Conservation (phyloP, 108 stramenopile genomes). For the Seminavis robusta region DNA sequence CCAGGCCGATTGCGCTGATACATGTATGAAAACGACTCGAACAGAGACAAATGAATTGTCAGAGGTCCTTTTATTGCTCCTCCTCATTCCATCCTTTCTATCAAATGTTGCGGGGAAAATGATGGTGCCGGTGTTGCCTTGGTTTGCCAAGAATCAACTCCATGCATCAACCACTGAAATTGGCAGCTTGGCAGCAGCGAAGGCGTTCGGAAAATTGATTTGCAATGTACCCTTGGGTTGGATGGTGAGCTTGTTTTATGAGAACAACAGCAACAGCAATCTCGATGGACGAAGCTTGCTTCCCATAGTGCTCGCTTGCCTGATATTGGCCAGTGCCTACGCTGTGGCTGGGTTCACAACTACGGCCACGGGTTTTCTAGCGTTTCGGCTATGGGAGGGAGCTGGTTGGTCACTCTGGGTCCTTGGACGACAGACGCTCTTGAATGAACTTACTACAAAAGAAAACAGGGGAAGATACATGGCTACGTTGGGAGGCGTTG, state of each 20-base stretch:
- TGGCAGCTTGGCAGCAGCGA: neutral
- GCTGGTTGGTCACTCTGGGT: neutral
- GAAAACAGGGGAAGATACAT: neutral
- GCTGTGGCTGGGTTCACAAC: neutral
- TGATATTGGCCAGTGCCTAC: neutral
- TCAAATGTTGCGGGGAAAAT: too few relatives aligned
- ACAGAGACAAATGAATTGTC: too few relatives aligned
- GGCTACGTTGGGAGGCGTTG: neutral
- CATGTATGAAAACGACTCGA: too few relatives aligned
- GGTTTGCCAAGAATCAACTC: too few relatives aligned
- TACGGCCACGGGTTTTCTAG: neutral
- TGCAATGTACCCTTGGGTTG: slow-evolving; percentile 1
- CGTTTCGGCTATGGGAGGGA: neutral
- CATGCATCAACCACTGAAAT: too few relatives aligned
- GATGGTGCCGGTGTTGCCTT: too few relatives aligned
- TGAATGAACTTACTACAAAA: neutral
- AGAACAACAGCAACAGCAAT: too few relatives aligned
- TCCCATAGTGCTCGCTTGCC: neutral
- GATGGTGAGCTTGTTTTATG: neutral
- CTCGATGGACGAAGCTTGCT: neutral
- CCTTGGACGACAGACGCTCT: neutral
- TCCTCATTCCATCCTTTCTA: too few relatives aligned
- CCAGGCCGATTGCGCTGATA: too few relatives aligned
- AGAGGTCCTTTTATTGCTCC: too few relatives aligned
- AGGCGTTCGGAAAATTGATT: neutral